Percentiles rank a stretch among this genome's conserved stretches.
Evolutionary conservation across 257 asterid genomes (phyloP).

Genomic region (Linderniella brevidens): DNA sequence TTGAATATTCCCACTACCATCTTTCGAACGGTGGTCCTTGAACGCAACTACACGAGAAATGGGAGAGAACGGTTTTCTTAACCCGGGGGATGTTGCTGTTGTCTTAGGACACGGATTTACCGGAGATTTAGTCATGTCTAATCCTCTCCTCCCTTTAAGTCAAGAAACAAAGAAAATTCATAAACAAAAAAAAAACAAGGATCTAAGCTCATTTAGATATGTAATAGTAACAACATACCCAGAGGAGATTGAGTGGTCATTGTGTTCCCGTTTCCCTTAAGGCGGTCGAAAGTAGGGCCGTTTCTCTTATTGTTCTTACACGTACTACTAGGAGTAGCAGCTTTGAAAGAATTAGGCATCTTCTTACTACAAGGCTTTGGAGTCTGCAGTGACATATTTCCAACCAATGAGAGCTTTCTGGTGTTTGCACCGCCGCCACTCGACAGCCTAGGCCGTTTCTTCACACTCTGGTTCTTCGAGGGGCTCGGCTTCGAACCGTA

Average conservation of each 20-base stretch:
- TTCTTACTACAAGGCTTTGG: constrained; percentile 19
- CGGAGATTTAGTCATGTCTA: constrained; percentile 38
- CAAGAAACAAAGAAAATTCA: not conserved
- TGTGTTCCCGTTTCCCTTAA: too few species aligned
- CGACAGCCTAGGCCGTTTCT: constrained; percentile 36
- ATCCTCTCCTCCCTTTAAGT: constrained; percentile 44
- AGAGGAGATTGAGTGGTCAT: too few species aligned
- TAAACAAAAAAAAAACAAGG: too few species aligned
- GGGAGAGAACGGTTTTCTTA: constrained; percentile 66
- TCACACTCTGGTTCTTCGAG: constrained; percentile 26
- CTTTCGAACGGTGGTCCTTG: constrained; percentile 27
- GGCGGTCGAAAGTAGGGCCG: too few species aligned
- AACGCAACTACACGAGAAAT: constrained; percentile 48
- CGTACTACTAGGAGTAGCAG: too few species aligned
- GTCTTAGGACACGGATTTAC: constrained; percentile 10
- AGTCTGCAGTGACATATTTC: constrained; percentile 20
- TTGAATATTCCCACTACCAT: constrained; percentile 30
- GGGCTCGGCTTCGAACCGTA: constrained; percentile 73
- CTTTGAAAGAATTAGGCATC: constrained; percentile 23
- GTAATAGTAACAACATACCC: not conserved
- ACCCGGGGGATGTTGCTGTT: constrained; percentile 10
- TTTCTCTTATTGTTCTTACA: too few species aligned
- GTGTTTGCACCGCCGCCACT: constrained; percentile 31
- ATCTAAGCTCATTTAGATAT: too few species aligned
- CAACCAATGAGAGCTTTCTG: constrained; percentile 31